Evolutionary conservation across 495 filamentous ascomycete genomes (phyloP).

Genomic region (Neurospora tetrasperma): DNA sequence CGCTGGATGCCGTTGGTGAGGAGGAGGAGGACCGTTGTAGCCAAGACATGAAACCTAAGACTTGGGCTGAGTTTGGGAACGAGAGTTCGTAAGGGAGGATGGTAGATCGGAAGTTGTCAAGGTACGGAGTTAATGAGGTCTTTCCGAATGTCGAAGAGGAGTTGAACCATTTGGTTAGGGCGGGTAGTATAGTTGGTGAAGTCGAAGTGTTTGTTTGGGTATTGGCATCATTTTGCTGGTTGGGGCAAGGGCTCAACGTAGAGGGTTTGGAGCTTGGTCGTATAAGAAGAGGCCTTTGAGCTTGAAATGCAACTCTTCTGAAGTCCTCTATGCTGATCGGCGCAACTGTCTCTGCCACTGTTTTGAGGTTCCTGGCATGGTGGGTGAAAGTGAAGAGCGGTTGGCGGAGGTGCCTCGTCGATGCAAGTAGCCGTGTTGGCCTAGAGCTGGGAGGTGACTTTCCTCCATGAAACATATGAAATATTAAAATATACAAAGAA

Average conservation of each 20-base stretch:
- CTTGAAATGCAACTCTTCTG: constrained; percentile 1
- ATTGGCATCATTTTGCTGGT: not conserved
- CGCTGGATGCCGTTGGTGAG: not conserved
- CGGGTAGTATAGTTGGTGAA: not conserved
- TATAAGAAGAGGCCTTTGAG: constrained; percentile 1
- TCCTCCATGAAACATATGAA: not conserved
- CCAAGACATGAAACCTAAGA: not conserved
- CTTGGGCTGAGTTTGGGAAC: not conserved
- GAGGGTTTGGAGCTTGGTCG: not conserved
- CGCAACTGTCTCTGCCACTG: not conserved
- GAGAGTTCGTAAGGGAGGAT: constrained; percentile 2
- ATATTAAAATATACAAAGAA: not conserved
- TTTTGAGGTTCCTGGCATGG: not conserved
- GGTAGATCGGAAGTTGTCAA: not conserved
- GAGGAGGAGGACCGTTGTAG: not conserved
- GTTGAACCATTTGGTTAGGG: constrained; percentile 6
- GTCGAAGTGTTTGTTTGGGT: not conserved
- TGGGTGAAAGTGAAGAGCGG: not conserved
- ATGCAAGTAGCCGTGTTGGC: not conserved
- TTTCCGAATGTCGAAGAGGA: not conserved
- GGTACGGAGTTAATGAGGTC: not conserved
- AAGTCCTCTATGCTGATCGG: not conserved
- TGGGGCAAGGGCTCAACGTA: not conserved
- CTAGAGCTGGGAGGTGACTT: not conserved
- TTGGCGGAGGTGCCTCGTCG: not conserved